Evolutionary conservation across 2,329 filamentous ascomycete species (phyloP), one percentile per base, ranked within the genome.

Genomic region (Leptosphaerulina australis): DNA sequence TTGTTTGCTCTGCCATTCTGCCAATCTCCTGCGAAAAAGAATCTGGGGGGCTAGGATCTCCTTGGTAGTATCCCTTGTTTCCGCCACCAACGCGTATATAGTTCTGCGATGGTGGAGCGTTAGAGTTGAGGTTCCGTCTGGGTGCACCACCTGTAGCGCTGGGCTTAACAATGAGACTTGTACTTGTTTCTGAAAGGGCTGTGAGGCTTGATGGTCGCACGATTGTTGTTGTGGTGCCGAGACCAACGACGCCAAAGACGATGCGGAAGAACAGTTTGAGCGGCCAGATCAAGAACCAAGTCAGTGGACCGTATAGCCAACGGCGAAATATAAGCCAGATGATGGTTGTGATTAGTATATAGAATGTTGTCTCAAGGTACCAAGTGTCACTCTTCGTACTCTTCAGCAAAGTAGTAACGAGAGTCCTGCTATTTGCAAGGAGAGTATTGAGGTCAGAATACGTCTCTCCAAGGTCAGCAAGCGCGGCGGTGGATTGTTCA

Each of bases 341-440:
- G 31, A 92, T 85, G 1, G 91, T 97, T 5, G 77, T 83, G 17
- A 88, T 67, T 12, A 97, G 81, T 62, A 97, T 81, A 69, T 92
- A 95, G 59, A 97, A 86, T 2, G 92, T 85, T 28, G 90, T 95
- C 74, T 94, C 88, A 25, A 99, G 82, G 70, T 99, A 99, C 94
- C 94, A 99, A 2, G 92, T 97, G 70, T 99, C 94, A 59, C 88
- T 94, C 80, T 99, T 99, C 69, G 95, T 91, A 57, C 90, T 94
- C 54, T 85, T 84, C 36, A 97, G 77, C 35, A 99, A 78, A 14
- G 90, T 90, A 5, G 85, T 84, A 6, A 97, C 83, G 14, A 99
- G 78, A 46, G 86, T 86, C 58, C 84, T 83, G 35, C 89, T 92
- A 48, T 83, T 88, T 2, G 83, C 80, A 28, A 99, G 80, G 67